A percentile compares a stretch with the other conserved stretches of the same genome.
Conservation (phyloP, 78 protist genomes). For the Creolimax fragrantissima region DNA sequence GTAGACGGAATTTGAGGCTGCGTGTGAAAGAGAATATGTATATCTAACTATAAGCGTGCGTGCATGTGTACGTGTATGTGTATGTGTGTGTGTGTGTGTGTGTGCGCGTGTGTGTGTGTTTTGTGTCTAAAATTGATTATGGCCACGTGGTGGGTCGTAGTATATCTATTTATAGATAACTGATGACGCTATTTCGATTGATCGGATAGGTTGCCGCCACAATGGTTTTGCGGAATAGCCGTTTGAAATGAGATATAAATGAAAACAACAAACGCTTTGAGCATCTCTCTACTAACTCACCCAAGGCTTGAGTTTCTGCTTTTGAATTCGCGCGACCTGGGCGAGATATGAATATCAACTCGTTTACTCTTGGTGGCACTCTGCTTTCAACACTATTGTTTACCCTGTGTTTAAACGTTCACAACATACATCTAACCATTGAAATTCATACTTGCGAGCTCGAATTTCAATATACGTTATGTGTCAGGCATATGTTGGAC, state of each 20-base stretch:
- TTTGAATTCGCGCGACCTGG: no score
- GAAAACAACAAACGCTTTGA: neutral
- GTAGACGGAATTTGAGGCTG: neutral
- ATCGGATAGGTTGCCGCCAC: neutral
- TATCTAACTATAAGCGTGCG: neutral
- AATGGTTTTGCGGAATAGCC: neutral
- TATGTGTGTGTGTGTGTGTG: neutral
- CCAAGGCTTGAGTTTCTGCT: no score
- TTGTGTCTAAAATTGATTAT: neutral
- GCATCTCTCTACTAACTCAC: neutral
- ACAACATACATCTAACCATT: no score
- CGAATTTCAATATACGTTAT: no score
- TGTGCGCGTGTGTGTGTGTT: neutral
- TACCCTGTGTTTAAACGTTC: no score
- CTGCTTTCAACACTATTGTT: no score
- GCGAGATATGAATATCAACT: no score
- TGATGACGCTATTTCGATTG: neutral
- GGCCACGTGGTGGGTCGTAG: neutral
- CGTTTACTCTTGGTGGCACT: no score
- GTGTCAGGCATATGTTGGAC: no score
- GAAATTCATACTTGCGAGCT: no score
- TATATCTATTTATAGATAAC: neutral
- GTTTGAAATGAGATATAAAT: neutral
- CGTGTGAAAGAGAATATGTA: neutral
- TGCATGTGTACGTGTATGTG: neutral